Evolutionary conservation across 179 eudicot genomes (phyloP).

Genomic region (Heliamphora pulchella): DNA sequence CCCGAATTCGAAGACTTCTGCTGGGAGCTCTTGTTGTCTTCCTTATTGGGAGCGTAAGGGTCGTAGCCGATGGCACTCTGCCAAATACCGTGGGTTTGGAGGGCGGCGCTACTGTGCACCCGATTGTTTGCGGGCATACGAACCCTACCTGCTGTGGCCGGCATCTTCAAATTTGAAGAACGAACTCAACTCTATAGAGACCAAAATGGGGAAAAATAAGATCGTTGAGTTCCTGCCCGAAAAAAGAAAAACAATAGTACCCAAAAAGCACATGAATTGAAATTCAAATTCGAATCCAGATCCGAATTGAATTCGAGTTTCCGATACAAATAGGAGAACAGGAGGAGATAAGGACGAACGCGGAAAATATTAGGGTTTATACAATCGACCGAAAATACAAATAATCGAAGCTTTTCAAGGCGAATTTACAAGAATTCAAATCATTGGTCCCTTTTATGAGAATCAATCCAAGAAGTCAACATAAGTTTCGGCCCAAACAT

Average conservation of each 20-base stretch:
- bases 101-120: constrained; percentile 96
- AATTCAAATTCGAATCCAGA: not conserved
- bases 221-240: constrained; percentile 10
- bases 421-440: not conserved
- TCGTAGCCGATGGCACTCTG: constrained; percentile 92
- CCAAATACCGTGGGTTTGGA: constrained; percentile 97
- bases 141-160: constrained; percentile 99
- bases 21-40: constrained; percentile 54
- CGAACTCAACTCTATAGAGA: constrained; percentile 27
- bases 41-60: constrained; percentile 88
- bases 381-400: not conserved
- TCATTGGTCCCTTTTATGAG: not conserved
- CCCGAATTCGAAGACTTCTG: constrained; percentile 33
- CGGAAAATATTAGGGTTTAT: not conserved
- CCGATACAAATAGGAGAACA: not conserved
- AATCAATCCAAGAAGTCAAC: not conserved
- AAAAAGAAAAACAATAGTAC: not conserved
- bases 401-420: not conserved
- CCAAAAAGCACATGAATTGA: not conserved
- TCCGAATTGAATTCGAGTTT: not conserved
- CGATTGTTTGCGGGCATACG: constrained; percentile 99
- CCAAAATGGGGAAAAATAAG: constrained; percentile 22
- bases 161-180: constrained; percentile 46
- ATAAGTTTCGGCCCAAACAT: not conserved
- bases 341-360: not conserved